phyloP scores from a whole-genome alignment of 1,139 yeast species.

The Lodderomyces jiufengensis region DNA sequence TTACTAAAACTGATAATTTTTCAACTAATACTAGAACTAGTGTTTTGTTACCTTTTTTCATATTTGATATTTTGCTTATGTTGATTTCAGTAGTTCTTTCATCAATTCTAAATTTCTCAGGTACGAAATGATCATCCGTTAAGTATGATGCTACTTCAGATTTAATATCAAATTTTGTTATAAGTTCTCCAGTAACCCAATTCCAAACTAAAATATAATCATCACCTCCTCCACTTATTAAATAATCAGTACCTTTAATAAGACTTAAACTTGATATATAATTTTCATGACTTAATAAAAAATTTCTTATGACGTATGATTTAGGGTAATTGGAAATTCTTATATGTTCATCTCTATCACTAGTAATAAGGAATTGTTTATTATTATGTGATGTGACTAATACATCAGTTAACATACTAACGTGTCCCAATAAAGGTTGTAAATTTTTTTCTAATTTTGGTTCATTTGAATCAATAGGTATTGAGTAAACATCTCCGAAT shows the following conservation, averaged over 20 bases:
- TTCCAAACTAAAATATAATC: constrained; percentile 73
- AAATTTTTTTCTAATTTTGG: constrained; percentile 38
- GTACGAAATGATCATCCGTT: constrained; percentile 60
- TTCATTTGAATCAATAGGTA: constrained; percentile 34
- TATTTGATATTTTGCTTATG: constrained; percentile 44
- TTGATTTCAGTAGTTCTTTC: constrained; percentile 50
- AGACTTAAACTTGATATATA: constrained; percentile 65
- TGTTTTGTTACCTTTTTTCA: constrained; percentile 18
- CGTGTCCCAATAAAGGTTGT: constrained; percentile 86
- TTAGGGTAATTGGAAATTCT: constrained; percentile 82
- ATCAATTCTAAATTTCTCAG: constrained; percentile 61
- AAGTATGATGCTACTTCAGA: constrained; percentile 47
- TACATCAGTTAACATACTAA: constrained; percentile 87
- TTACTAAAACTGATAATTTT: constrained; percentile 51
- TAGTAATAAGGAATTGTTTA: constrained; percentile 62
- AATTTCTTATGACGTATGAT: constrained; percentile 71
- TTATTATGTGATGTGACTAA: constrained; percentile 41
- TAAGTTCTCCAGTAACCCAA: constrained; percentile 52
- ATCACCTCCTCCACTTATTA: constrained; percentile 84
- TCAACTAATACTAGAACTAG: constrained; percentile 49
- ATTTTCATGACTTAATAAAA: constrained; percentile 84
- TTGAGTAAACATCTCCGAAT: constrained; percentile 87
- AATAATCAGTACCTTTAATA: constrained; percentile 24
- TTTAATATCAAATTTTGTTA: constrained; percentile 49
- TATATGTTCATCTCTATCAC: constrained; percentile 96